These are phyloP conservation scores for Limonium bicolor DNA, from an alignment of 148 eudicot species.

Conservation along the genomic window DNA sequence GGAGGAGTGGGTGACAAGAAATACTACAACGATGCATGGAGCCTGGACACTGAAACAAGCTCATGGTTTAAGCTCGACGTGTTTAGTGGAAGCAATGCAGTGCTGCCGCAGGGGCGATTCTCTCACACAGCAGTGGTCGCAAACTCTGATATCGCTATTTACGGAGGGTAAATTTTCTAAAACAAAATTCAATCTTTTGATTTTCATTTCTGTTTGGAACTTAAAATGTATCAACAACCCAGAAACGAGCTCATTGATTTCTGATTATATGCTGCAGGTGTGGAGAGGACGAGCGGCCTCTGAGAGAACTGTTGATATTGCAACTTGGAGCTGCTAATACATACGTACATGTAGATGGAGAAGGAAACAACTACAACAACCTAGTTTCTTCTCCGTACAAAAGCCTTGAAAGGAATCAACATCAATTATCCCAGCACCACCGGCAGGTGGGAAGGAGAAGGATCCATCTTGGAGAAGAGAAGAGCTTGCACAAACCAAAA, in stretches of 20 bases:
- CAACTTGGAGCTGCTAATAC: too few species aligned
- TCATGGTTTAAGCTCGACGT: slow-evolving; percentile 62
- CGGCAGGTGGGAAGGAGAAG: slow-evolving; percentile 23
- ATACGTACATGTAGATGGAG: slow-evolving; percentile 31
- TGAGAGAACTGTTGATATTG: slow-evolving; percentile 56
- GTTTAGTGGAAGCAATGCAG: slow-evolving; percentile 27
- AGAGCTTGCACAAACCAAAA: slow-evolving; percentile 19
- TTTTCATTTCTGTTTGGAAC: neutral
- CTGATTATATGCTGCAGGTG: slow-evolving; percentile 26
- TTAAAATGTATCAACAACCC: too few species aligned
- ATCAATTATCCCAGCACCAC: too few species aligned
- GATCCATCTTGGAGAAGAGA: slow-evolving; percentile 12
- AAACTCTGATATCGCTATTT: slow-evolving; percentile 46
- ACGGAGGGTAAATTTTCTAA: slow-evolving; percentile 59
- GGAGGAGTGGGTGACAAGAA: slow-evolving; percentile 90
- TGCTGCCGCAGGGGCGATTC: slow-evolving; percentile 93
- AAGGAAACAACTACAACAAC: too few species aligned
- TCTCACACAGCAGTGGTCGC: slow-evolving; percentile 66
- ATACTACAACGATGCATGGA: slow-evolving; percentile 78
- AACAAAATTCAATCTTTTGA: neutral
- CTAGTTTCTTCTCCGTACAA: slow-evolving; percentile 32
- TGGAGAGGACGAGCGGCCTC: slow-evolving; percentile 89
- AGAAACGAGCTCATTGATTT: neutral
- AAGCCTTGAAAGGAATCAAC: slow-evolving; percentile 18
- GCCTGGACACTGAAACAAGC: slow-evolving; percentile 30